A percentile compares a stretch with the other conserved stretches of the same genome.
Evolutionary conservation across 495 filamentous ascomycete genomes (phyloP).

Genomic region (Aspergillus funiculosus): DNA sequence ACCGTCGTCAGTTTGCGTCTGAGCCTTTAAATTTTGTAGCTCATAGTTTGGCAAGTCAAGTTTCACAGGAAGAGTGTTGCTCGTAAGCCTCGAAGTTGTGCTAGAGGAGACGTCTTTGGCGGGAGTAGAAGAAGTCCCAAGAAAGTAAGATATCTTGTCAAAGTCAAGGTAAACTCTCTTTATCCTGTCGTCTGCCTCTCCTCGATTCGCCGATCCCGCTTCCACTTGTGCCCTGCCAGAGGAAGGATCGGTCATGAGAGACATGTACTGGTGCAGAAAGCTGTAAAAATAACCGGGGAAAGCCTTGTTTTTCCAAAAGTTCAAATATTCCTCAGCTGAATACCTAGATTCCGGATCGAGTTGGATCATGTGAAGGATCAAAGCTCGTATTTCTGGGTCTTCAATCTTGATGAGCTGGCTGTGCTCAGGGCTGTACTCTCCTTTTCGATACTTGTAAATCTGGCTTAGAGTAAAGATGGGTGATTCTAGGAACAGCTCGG

Average conservation of each 20-base stretch:
- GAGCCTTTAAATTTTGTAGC: conserved; percentile 45
- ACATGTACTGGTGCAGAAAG: conserved; percentile 97
- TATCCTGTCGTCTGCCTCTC: conserved; percentile 86
- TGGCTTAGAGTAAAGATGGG: conserved; percentile 91
- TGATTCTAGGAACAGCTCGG: conserved; percentile 91
- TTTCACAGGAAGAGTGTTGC: conserved; percentile 63
- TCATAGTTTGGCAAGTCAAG: conserved; percentile 84
- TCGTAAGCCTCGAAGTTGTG: conserved; percentile 26
- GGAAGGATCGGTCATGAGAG: conserved; percentile 87
- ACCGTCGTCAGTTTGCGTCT: conserved; percentile 63
- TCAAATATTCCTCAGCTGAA: conserved; percentile 90
- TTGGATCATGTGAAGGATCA: conserved; percentile 94
- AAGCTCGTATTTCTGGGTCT: conserved; percentile 75
- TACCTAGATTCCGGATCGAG: conserved; percentile 85
- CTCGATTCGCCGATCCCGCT: conserved; percentile 58
- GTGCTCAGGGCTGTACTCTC: conserved; percentile 83
- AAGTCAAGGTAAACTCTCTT: conserved; percentile 90
- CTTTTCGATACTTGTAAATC: conserved; percentile 86
- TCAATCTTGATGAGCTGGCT: conserved; percentile 79
- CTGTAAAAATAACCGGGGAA: conserved; percentile 96
- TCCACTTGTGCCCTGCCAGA: conserved; percentile 63
- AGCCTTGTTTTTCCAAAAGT: conserved; percentile 83
- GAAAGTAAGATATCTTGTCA: conserved; percentile 93
- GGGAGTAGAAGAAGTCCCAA: conserved; percentile 46
- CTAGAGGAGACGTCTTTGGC: conserved; percentile 20